phyloP scores from a whole-genome alignment of 192 early-diverging fungal genomes.

The Linnemannia exigua region DNA sequence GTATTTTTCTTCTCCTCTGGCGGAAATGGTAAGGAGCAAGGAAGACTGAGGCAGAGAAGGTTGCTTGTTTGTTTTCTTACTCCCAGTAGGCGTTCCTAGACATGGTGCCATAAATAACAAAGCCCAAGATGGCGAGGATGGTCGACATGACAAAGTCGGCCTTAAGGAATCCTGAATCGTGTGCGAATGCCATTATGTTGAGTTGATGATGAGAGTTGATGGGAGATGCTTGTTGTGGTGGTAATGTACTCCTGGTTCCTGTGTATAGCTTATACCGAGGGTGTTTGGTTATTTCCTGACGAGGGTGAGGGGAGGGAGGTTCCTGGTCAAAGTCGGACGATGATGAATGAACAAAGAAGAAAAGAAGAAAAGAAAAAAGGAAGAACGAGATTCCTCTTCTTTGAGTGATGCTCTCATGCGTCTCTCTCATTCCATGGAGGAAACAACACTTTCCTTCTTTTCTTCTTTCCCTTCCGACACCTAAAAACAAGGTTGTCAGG shows the following conservation, averaged over 20 bases:
- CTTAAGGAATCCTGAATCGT: constrained; percentile 22
- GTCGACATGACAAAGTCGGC: constrained; percentile 39
- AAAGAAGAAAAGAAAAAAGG: background rate
- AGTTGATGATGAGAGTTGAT: background rate
- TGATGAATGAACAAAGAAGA: background rate
- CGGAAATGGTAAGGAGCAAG: background rate
- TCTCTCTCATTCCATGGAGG: background rate
- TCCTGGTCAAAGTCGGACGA: background rate
- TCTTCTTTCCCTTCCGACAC: background rate
- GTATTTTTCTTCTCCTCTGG: too few relatives aligned
- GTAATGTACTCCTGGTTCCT: background rate
- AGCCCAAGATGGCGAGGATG: constrained; percentile 23
- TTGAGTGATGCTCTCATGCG: background rate
- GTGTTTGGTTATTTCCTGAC: background rate
- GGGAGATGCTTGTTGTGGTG: background rate
- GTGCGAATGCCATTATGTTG: constrained; percentile 32
- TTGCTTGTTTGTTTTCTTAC: constrained; percentile 5
- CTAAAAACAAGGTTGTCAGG: background rate
- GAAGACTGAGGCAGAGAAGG: background rate
- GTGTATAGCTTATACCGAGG: too few relatives aligned
- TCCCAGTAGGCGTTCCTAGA: constrained; percentile 19
- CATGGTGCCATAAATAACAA: constrained; percentile 39
- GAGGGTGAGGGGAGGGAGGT: background rate
- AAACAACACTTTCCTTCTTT: background rate
- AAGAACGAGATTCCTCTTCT: background rate